These are phyloP conservation scores for Chytridium lagenaria DNA, from an alignment of 371 early-diverging fungal species.

Conservation along the genomic window DNA sequence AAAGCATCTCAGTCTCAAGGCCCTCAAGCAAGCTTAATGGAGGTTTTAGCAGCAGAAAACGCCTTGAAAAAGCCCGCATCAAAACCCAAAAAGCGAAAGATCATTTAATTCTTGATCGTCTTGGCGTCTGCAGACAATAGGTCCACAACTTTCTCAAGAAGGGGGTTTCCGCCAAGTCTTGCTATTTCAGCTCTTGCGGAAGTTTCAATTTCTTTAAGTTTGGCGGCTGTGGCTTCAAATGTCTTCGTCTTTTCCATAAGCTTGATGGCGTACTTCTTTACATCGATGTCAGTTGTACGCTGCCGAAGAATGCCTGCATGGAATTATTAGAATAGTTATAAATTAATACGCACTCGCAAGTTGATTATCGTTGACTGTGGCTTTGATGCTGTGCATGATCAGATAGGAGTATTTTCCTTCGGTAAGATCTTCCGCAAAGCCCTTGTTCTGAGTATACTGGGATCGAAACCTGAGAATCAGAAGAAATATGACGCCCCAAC, in stretches of 20 bases:
- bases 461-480: slow-evolving; percentile 1
- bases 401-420: slow-evolving; percentile 98
- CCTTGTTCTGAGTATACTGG: slow-evolving; percentile 88
- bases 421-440: slow-evolving; percentile 95
- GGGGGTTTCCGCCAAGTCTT: slow-evolving; percentile 75
- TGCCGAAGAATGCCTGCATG: slow-evolving; percentile 79
- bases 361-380: slow-evolving; percentile 67
- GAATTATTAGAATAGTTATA: slow-evolving; percentile 2
- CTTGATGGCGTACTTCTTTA: slow-evolving; percentile 86
- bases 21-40: background rate
- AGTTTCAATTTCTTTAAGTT: slow-evolving; percentile 65
- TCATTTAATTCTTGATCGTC: background rate
- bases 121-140: slow-evolving; percentile 34
- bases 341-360: slow-evolving; percentile 58
- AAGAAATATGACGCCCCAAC: slow-evolving; percentile 43
- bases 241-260: slow-evolving; percentile 77
- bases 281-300: slow-evolving; percentile 74
- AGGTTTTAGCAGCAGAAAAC: slow-evolving; percentile 2
- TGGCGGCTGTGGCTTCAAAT: slow-evolving; percentile 77
- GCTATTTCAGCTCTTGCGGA: slow-evolving; percentile 66
- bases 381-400: slow-evolving; percentile 84
- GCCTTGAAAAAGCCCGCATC: background rate
- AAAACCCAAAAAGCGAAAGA: slow-evolving; percentile 11
- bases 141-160: slow-evolving; percentile 67
- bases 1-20: background rate